Evolutionary conservation across 1,139 yeast species (phyloP).

Genomic region (Hemisphaericaspora lyxosophila): DNA sequence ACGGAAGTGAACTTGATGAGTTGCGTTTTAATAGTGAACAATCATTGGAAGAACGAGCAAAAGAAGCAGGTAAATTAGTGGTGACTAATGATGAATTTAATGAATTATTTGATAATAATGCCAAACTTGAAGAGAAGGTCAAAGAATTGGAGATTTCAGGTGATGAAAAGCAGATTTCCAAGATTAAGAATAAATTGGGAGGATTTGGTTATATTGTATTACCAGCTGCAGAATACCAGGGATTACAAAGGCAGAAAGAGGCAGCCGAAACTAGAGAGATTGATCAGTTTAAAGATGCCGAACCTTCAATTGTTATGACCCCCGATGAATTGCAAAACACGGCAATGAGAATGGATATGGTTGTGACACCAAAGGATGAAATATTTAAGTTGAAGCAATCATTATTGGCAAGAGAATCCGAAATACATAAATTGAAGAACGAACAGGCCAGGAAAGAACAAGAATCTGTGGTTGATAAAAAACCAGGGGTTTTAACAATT

Average conservation of each 20-base stretch:
- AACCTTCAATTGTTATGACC: slow-evolving; percentile 31
- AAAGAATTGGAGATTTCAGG: slow-evolving; percentile 7
- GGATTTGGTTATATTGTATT: slow-evolving; percentile 22
- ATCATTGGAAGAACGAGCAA: slow-evolving; percentile 21
- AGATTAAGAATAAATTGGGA: slow-evolving; percentile 8
- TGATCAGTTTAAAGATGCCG: slow-evolving; percentile 32
- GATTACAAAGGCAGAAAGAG: slow-evolving; percentile 6
- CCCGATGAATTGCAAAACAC: slow-evolving; percentile 28
- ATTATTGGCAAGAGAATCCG: slow-evolving; percentile 34
- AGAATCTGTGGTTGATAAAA: slow-evolving; percentile 37
- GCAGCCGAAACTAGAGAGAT: background rate
- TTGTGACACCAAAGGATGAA: slow-evolving; percentile 27
- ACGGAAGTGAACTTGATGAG: slow-evolving; percentile 13
- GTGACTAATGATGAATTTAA: slow-evolving; percentile 23
- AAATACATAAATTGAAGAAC: slow-evolving; percentile 25
- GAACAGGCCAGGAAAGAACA: slow-evolving; percentile 22
- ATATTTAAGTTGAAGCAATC: slow-evolving; percentile 31
- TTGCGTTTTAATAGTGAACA: slow-evolving; percentile 14
- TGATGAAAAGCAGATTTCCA: slow-evolving; percentile 2
- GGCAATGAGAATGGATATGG: slow-evolving; percentile 39
- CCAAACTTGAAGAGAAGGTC: slow-evolving; percentile 7
- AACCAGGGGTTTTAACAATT: slow-evolving; percentile 50
- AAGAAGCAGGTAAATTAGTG: slow-evolving; percentile 26
- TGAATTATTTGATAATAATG: slow-evolving; percentile 13
- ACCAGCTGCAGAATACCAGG: slow-evolving; percentile 18